Evolutionary conservation across 805 yeast genomes (phyloP), one percentile per base, ranked within the genome.

Genomic region (Myxozyma vanderwaltii): DNA sequence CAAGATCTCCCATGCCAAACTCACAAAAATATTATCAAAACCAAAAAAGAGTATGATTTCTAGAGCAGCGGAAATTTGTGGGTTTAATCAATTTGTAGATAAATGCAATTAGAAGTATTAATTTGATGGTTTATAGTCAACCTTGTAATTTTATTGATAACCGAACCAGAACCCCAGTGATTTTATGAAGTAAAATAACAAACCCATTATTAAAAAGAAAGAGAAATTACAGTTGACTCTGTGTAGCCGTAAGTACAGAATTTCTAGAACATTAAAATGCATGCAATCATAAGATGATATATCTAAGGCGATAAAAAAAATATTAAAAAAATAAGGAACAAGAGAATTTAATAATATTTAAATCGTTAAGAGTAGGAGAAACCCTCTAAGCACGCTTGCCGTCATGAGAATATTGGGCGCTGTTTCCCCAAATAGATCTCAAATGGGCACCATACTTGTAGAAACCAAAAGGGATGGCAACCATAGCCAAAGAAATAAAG

Each of bases 401-500:
- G 43, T 54, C 53, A 21, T n/a, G 26, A 35, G 60, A 38, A 48
- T 61, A 58, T 33, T 51, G 27, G n/a, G 63, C 43, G 38, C 58
- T 36, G 33, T 60, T 60, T 33, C 64, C 59, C 47, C 67, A 64
- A 40, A 62, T 67, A 15, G 72, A 68, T 58, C 79, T 65, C 35
- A 76, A 67, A 19, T 59, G 52, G 31, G 75, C 75, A 47, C 85
- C 85, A 67, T 71, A 82, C 40, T 49, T 72, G 71, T 74, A 80
- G 65, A 82, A 82, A 38, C 76, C 67, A 58, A 77, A 75, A 3
- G 85, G 86, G 53, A 82, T 80, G 12, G 82, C 79, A 10, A 80
- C 75, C 79, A 82, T 75, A 1, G 75, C 77, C 10, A 77, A 68
- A 2, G 82, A 78, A 45, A 83, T 71, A 63, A 80, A 78, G 10